phyloP scores from a whole-genome alignment of 2,329 filamentous ascomycete species.

The Rasamsonia emersonii region DNA sequence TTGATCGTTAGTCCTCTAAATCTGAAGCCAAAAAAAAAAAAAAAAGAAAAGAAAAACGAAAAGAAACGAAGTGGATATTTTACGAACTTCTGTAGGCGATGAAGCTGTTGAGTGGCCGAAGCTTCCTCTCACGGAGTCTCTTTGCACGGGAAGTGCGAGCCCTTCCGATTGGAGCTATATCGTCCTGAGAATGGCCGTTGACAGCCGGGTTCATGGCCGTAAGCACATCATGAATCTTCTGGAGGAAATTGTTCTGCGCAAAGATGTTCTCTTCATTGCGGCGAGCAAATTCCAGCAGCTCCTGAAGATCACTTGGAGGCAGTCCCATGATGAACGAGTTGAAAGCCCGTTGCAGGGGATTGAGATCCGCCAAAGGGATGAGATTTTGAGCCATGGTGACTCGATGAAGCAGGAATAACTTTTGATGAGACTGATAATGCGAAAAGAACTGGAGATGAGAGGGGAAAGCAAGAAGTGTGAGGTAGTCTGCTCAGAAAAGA shows the following conservation, averaged over 20 bases:
- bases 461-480: no score
- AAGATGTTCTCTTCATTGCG: conserved; percentile 6
- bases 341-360: conserved; percentile 18
- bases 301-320: conserved; percentile 15
- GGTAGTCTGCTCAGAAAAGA: no score
- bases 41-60: no score
- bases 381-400: conserved; percentile 2
- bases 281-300: conserved; percentile 13
- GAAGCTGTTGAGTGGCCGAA: conserved; percentile 28
- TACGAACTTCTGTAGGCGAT: conserved; percentile 31
- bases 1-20: conserved; percentile 7
- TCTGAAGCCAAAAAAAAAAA: no score
- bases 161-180: conserved; percentile 6
- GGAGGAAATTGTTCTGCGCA: conserved; percentile 5
- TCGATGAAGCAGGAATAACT: background rate
- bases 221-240: conserved; percentile 5
- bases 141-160: conserved; percentile 12
- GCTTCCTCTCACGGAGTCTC: conserved; percentile 13
- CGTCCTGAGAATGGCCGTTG: conserved; percentile 1
- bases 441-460: no score
- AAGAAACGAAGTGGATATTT: background rate
- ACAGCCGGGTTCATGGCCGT: background rate
- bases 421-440: background rate
- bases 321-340: conserved; percentile 18
- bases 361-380: background rate